phyloP scores from a whole-genome alignment of 352 stramenopile species.

The Pythium phragmitis region DNA sequence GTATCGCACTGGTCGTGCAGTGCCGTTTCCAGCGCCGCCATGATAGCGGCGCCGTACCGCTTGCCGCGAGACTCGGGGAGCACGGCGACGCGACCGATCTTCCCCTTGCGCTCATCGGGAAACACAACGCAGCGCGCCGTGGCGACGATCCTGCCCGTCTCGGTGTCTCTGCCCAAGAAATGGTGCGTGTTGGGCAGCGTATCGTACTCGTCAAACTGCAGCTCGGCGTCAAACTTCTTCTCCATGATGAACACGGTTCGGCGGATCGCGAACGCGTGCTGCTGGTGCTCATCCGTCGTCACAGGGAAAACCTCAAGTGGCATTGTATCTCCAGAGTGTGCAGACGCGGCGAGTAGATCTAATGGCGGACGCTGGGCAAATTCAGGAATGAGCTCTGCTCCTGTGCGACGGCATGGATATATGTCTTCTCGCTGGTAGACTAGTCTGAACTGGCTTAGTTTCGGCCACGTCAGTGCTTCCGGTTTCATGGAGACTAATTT shows the following conservation, averaged over 20 bases:
- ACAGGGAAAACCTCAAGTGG: slow-evolving; percentile 25
- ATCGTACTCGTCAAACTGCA: slow-evolving; percentile 51
- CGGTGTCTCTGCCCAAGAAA: slow-evolving; percentile 54
- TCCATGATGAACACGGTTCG: slow-evolving; percentile 53
- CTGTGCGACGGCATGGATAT: not conserved
- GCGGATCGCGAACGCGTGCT: slow-evolving; percentile 41
- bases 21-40: slow-evolving; percentile 36
- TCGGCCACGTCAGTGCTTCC: not conserved
- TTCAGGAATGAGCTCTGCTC: slow-evolving; percentile 1
- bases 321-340: not conserved
- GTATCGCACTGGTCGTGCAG: slow-evolving; percentile 33
- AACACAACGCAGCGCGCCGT: slow-evolving; percentile 47
- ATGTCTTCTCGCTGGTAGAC: not conserved
- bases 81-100: slow-evolving; percentile 58
- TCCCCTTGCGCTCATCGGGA: slow-evolving; percentile 32
- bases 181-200: slow-evolving; percentile 42
- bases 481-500: not conserved
- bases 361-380: not conserved
- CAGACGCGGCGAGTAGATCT: not conserved
- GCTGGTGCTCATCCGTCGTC: slow-evolving; percentile 34
- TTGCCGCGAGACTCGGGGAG: slow-evolving; percentile 57
- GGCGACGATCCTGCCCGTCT: slow-evolving; percentile 52
- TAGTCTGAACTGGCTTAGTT: not conserved
- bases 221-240: slow-evolving; percentile 36
- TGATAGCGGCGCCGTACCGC: slow-evolving; percentile 43